Evolutionary conservation across 768 basidiomycete species (phyloP).

Genomic region (Phallus indusiatus): DNA sequence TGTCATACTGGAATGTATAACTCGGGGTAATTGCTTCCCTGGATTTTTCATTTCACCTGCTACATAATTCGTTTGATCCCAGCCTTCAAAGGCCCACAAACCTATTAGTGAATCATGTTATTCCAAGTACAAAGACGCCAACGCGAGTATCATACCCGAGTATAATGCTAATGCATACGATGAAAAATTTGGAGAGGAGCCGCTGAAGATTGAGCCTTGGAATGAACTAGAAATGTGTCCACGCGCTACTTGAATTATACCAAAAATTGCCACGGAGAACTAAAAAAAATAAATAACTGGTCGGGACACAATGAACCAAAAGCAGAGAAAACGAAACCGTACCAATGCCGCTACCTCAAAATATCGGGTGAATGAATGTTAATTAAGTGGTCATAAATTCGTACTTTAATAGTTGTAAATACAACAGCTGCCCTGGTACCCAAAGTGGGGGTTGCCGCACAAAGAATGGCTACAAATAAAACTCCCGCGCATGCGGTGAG

Average conservation of each 20-base stretch:
- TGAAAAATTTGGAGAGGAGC: slow-evolving; percentile 69
- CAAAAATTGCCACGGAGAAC: slow-evolving; percentile 60
- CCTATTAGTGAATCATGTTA: background rate
- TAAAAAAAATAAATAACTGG: slow-evolving; percentile 5
- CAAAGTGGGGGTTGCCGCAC: slow-evolving; percentile 65
- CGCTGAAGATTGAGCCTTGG: slow-evolving; percentile 55
- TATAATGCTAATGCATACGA: slow-evolving; percentile 90
- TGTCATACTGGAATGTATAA: slow-evolving; percentile 85
- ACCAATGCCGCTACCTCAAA: slow-evolving; percentile 57
- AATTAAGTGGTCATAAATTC: slow-evolving; percentile 9
- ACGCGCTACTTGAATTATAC: slow-evolving; percentile 64
- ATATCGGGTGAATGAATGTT: slow-evolving; percentile 1
- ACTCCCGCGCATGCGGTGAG: slow-evolving; percentile 72
- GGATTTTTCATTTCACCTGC: slow-evolving; percentile 81
- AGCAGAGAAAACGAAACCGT: slow-evolving; percentile 19
- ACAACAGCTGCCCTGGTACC: slow-evolving; percentile 77
- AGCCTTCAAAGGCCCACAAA: slow-evolving; percentile 93
- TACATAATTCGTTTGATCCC: slow-evolving; percentile 90
- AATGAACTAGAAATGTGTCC: slow-evolving; percentile 66
- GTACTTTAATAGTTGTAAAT: slow-evolving; percentile 82
- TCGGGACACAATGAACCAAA: background rate
- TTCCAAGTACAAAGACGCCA: background rate
- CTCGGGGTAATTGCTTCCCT: slow-evolving; percentile 77
- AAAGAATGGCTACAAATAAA: slow-evolving; percentile 61
- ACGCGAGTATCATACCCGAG: slow-evolving; percentile 42